These are phyloP conservation scores for Lasiodiplodia sp. DNA, from an alignment of 2,329 filamentous ascomycete genomes.

Conservation along the genomic window DNA sequence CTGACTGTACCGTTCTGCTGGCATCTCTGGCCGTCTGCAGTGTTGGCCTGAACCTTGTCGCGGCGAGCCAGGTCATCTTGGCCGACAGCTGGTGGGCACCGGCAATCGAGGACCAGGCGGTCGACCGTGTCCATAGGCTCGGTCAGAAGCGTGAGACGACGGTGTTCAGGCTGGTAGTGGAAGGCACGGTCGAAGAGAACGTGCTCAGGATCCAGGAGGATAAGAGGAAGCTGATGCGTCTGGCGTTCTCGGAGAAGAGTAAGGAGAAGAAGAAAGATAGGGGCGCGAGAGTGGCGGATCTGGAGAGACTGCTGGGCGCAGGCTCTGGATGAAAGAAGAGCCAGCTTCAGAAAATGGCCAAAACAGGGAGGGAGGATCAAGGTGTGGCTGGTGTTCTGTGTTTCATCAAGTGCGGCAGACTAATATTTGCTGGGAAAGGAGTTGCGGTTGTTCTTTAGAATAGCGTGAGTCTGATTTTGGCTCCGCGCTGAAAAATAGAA, in stretches of 20 bases:
- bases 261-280: constrained; percentile 57
- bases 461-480: neutral
- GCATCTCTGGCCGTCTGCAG: constrained; percentile 83
- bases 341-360: neutral
- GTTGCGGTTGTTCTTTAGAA: neutral
- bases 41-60: constrained; percentile 85
- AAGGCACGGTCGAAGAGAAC: constrained; percentile 79
- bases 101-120: constrained; percentile 89
- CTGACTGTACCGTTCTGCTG: constrained; percentile 75
- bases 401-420: neutral
- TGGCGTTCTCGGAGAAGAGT: constrained; percentile 79
- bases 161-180: constrained; percentile 82
- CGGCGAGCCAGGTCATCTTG: constrained; percentile 84
- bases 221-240: constrained; percentile 78
- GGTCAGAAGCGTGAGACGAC: constrained; percentile 80
- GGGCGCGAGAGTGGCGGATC: constrained; percentile 50
- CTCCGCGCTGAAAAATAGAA: neutral
- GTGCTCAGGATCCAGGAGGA: constrained; percentile 80
- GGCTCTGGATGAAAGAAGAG: neutral
- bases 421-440: neutral
- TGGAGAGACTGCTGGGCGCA: constrained; percentile 49
- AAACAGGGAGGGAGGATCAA: neutral
- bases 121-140: constrained; percentile 73
- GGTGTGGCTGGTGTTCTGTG: neutral
- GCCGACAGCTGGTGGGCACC: constrained; percentile 90